A percentile compares a stretch with the other conserved stretches of the same genome.
phyloP scores from a whole-genome alignment of 78 protist species.

The Reticulomyxa filosa region DNA sequence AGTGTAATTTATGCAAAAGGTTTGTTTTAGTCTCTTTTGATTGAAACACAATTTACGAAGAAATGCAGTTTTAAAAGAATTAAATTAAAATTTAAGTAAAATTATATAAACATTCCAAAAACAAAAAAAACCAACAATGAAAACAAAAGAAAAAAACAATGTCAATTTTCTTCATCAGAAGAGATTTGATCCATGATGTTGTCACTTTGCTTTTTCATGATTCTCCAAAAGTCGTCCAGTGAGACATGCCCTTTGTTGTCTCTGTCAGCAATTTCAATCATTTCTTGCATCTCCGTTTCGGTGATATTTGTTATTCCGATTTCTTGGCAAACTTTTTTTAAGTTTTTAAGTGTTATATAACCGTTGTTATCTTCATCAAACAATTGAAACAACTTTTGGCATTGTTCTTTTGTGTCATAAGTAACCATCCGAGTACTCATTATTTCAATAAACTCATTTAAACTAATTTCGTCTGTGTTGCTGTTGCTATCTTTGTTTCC shows the following conservation, averaged over 20 bases:
- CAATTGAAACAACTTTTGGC: conserved; percentile 64
- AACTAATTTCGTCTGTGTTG: conserved; percentile 48
- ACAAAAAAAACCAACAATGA: too few species aligned
- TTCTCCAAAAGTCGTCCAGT: conserved; percentile 61
- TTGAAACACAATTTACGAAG: too few species aligned
- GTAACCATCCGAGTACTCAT: conserved; percentile 44
- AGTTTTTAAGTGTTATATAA: conserved; percentile 54
- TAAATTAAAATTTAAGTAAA: too few species aligned
- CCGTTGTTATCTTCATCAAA: conserved; percentile 65
- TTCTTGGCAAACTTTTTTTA: conserved; percentile 66
- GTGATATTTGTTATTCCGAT: conserved; percentile 58
- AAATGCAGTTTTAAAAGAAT: too few species aligned
- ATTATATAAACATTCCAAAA: too few species aligned
- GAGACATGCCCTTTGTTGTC: conserved; percentile 61
- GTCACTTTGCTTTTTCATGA: conserved; percentile 52
- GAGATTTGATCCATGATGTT: conserved; percentile 10
- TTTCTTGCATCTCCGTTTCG: conserved; percentile 67
- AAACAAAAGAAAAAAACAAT: too few species aligned
- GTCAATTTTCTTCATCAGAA: conserved; percentile 9
- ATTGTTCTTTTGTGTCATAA: conserved; percentile 51
- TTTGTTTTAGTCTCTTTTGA: too few species aligned
- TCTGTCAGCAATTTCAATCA: conserved; percentile 77
- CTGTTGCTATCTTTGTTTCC: conserved; percentile 56
- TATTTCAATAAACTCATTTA: conserved; percentile 56
- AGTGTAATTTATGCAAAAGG: too few species aligned